Percentiles rank a stretch among this genome's conserved stretches.
These are phyloP conservation scores for Clavariopsis aquatica DNA, from an alignment of 495 filamentous ascomycete genomes.

Conservation along the genomic window DNA sequence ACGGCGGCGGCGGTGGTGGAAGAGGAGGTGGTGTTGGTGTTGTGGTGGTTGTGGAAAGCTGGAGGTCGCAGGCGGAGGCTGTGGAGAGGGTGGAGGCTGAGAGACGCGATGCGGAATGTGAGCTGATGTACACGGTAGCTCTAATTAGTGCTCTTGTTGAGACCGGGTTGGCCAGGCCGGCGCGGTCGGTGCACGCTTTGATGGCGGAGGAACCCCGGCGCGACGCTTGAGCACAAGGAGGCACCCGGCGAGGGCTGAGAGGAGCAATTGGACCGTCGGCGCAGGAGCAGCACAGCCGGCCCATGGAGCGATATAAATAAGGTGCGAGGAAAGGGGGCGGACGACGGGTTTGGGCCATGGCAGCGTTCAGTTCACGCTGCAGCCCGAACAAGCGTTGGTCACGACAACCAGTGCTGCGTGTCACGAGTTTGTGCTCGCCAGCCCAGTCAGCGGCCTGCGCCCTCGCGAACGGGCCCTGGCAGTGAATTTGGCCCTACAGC, in stretches of 20 bases:
- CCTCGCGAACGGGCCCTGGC: background rate
- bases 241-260: constrained; percentile 1
- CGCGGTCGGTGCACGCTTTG: constrained; percentile 1
- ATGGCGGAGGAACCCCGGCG: constrained; percentile 2
- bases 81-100: too few species aligned
- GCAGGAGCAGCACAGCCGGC: constrained; percentile 4
- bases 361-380: constrained; percentile 9
- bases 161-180: constrained; percentile 10
- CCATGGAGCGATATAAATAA: constrained; percentile 16
- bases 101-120: constrained; percentile 3
- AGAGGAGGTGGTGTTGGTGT: too few species aligned
- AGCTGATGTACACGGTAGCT: constrained; percentile 7
- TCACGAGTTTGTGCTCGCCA: background rate
- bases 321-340: constrained; percentile 19
- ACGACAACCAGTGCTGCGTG: background rate
- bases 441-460: constrained; percentile 10
- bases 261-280: background rate
- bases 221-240: constrained; percentile 7
- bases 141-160: constrained; percentile 27
- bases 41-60: background rate
- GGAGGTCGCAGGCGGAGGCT: background rate
- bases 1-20: too few species aligned
- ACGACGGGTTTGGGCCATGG: constrained; percentile 4
- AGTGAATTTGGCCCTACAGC: background rate
- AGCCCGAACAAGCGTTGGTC: constrained; percentile 16